Percentiles rank a stretch among this genome's conserved stretches.
These are phyloP conservation scores for Xylogone sp. DNA, from an alignment of 2,329 filamentous ascomycete species.

Conservation along the genomic window DNA sequence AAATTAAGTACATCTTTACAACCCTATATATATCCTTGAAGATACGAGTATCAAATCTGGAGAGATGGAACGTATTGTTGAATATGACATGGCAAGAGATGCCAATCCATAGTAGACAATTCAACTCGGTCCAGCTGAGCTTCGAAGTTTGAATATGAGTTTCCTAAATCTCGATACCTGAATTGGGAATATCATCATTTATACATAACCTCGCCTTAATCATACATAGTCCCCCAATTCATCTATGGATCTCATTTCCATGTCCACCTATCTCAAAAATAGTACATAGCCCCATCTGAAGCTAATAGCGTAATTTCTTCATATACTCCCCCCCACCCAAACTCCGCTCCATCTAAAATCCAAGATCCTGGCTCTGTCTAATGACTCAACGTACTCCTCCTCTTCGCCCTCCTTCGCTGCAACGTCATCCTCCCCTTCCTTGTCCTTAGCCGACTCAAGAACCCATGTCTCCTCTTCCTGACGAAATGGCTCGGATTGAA, in stretches of 20 bases:
- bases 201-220: background rate
- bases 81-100: too few species aligned
- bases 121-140: too few species aligned
- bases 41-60: too few species aligned
- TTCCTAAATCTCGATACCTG: too few species aligned
- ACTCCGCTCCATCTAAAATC: background rate
- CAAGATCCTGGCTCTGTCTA: slow-evolving; percentile 8
- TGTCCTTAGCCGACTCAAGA: slow-evolving; percentile 27
- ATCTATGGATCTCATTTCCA: background rate
- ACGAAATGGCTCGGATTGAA: slow-evolving; percentile 32
- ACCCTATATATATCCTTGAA: too few species aligned
- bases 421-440: slow-evolving; percentile 27
- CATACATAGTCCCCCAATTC: background rate
- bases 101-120: too few species aligned
- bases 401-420: slow-evolving; percentile 26
- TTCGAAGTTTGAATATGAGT: too few species aligned
- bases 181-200: background rate
- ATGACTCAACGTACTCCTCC: slow-evolving; percentile 30
- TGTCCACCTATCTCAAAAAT: too few species aligned
- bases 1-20: too few species aligned
- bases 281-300: background rate
- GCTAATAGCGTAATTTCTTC: too few species aligned
- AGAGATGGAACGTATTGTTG: too few species aligned
- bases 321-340: background rate
- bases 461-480: slow-evolving; percentile 31